Conservation (phyloP, 139 green algal genomes). For the Chlorella sp. region DNA sequence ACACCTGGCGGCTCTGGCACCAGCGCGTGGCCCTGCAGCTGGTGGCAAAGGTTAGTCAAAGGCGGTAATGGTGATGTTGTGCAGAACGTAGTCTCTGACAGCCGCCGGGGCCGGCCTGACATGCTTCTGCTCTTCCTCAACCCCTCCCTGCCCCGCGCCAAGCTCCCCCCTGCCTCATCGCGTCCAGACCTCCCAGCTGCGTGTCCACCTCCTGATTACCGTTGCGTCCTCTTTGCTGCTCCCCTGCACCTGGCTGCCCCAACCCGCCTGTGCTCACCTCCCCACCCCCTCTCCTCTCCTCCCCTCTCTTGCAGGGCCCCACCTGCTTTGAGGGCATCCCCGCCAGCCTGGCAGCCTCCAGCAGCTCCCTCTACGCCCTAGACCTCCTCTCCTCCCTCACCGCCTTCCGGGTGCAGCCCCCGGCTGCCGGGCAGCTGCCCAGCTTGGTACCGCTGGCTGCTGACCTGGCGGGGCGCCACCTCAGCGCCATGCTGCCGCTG, state of each 20-base stretch:
- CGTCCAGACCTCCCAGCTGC: neutral
- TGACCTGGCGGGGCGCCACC: constrained; percentile 5
- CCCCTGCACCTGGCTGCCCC: too few relatives aligned
- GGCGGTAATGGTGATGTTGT: neutral
- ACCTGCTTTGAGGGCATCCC: constrained; percentile 25
- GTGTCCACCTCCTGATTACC: neutral
- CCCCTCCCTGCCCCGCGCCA: too few relatives aligned
- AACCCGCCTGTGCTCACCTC: too few relatives aligned
- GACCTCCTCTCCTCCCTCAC: constrained; percentile 33
- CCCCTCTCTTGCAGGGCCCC: neutral
- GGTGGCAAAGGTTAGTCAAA: neutral
- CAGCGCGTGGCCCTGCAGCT: constrained; percentile 21
- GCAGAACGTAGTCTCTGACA: neutral
- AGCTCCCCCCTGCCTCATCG: too few relatives aligned
- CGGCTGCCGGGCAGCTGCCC: neutral
- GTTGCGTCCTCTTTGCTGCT: too few relatives aligned
- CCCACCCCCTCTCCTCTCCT: too few relatives aligned
- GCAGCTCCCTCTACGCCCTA: neutral
- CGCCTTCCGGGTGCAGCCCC: constrained; percentile 15
- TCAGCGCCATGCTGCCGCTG: neutral
- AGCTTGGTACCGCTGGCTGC: neutral
- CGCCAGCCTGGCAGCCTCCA: neutral
- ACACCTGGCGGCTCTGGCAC: neutral
- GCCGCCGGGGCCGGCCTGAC: too few relatives aligned
- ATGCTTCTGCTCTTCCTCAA: too few relatives aligned